Evolutionary conservation across 192 early-diverging fungal genomes (phyloP).

Genomic region (Rhizoclosmatium sp.): DNA sequence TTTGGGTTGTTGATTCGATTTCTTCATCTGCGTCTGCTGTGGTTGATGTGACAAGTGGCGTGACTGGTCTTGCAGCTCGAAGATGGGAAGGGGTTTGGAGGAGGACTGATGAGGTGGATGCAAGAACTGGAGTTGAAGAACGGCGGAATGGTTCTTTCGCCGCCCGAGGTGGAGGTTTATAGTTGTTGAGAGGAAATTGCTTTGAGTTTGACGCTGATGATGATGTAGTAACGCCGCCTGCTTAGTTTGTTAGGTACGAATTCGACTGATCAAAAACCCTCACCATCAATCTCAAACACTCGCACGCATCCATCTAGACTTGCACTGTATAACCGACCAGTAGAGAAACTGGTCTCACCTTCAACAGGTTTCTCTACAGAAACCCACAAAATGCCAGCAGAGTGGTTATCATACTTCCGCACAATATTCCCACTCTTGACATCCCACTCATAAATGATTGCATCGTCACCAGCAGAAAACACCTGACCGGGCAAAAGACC

Average conservation of each 20-base stretch:
- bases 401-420: slow-evolving; percentile 16
- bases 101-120: not conserved
- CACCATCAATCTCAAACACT: slow-evolving; percentile 46
- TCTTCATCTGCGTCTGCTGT: slow-evolving; percentile 18
- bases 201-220: not conserved
- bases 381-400: slow-evolving; percentile 34
- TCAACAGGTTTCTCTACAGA: not conserved
- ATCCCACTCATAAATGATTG: slow-evolving; percentile 54
- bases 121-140: not conserved
- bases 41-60: slow-evolving; percentile 11
- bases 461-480: slow-evolving; percentile 48
- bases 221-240: not conserved
- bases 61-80: not conserved
- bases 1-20: slow-evolving; percentile 14
- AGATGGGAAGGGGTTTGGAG: not conserved
- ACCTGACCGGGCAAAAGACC: slow-evolving; percentile 41
- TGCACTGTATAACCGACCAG: slow-evolving; percentile 39
- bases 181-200: not conserved
- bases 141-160: not conserved
- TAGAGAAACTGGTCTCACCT: not conserved
- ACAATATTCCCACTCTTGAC: slow-evolving; percentile 40
- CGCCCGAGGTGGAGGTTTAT: not conserved
- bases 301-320: slow-evolving; percentile 42
- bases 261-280: not conserved
- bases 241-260: not conserved